Conservation (phyloP, 2,329 filamentous ascomycete genomes). For the Claviceps pazoutovae region DNA sequence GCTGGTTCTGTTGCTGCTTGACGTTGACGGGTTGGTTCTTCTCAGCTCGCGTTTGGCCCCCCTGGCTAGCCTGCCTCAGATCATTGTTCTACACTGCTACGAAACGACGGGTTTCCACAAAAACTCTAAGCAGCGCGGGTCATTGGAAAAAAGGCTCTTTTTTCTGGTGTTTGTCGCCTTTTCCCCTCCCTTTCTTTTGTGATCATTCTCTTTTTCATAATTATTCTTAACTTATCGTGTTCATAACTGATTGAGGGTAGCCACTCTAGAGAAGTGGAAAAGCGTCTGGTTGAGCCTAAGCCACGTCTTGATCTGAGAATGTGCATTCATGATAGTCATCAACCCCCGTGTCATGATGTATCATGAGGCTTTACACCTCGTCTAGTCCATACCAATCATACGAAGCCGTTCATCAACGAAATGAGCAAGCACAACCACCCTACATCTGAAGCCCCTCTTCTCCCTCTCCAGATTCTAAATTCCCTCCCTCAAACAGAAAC, state of each 20-base stretch:
- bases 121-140: not conserved
- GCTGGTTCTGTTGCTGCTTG: no score
- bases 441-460: no score
- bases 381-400: not conserved
- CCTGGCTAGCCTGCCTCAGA: conserved; percentile 1
- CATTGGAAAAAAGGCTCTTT: not conserved
- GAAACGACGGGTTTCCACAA: not conserved
- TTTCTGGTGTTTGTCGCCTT: not conserved
- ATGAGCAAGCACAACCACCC: no score
- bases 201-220: no score
- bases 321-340: not conserved
- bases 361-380: not conserved
- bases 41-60: not conserved
- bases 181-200: not conserved
- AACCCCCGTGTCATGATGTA: not conserved
- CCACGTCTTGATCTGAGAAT: no score
- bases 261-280: no score
- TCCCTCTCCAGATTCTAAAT: no score
- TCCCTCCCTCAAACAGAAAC: no score
- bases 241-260: not conserved
- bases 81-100: conserved; percentile 1
- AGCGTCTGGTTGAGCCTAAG: no score
- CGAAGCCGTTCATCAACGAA: not conserved
- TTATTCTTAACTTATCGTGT: no score
- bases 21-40: no score